A percentile compares a stretch with the other conserved stretches of the same genome.
These are phyloP conservation scores for Trichoderma sp. DNA, from an alignment of 2,329 filamentous ascomycete genomes.

Conservation along the genomic window DNA sequence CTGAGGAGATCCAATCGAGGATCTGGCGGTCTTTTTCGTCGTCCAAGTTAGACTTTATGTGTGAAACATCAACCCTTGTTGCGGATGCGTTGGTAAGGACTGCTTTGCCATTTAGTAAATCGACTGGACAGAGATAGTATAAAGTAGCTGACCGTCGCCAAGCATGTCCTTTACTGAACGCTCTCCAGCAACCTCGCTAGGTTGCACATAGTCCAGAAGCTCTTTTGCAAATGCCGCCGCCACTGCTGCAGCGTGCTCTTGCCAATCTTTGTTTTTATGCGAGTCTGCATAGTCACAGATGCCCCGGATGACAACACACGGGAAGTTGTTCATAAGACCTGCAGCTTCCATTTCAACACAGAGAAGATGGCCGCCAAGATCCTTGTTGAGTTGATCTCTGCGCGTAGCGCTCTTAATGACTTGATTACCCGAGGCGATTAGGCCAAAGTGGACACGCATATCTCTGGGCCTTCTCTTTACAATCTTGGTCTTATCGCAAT, in stretches of 20 bases:
- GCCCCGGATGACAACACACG: neutral
- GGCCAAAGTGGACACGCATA: neutral
- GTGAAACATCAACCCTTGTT: no score
- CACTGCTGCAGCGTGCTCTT: neutral
- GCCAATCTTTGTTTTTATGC: constrained; percentile 1
- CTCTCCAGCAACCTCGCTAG: neutral
- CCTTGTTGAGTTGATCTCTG: neutral
- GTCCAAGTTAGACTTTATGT: neutral
- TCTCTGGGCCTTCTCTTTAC: neutral
- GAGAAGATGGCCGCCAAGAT: neutral
- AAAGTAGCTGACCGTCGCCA: neutral
- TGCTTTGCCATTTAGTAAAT: neutral
- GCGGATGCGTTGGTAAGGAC: neutral
- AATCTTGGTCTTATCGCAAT: neutral
- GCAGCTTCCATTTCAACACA: constrained; percentile 5
- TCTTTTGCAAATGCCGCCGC: constrained; percentile 14
- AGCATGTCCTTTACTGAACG: neutral
- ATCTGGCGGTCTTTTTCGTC: constrained; percentile 19
- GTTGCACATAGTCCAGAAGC: neutral
- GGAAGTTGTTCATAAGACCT: neutral
- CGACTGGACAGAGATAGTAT: neutral
- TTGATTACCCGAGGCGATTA: neutral
- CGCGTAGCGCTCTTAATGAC: neutral
- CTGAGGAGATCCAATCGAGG: constrained; percentile 38
- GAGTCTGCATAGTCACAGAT: constrained; percentile 17